These are phyloP conservation scores for Termitomyces sp. DNA, from an alignment of 768 basidiomycete species.

Conservation along the genomic window DNA sequence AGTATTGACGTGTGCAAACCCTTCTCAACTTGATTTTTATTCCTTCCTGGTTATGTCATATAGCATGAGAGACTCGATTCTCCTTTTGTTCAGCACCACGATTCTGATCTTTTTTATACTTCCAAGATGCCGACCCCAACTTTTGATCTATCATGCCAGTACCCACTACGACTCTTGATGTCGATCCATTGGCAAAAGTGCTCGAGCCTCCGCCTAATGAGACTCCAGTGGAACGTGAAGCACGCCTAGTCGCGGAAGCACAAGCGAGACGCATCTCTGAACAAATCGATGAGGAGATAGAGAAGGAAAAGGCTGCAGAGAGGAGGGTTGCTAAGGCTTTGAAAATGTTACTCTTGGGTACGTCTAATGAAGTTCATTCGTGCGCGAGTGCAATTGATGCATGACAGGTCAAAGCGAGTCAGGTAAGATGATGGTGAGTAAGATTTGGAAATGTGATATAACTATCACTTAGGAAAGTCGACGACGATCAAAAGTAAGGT, in stretches of 20 bases:
- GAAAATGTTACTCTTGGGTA: constrained; percentile 60
- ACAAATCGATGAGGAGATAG: constrained; percentile 59
- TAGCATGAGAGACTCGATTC: constrained; percentile 8
- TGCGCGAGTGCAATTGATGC: not conserved
- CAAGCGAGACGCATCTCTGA: constrained; percentile 54
- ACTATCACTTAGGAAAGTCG: constrained; percentile 56
- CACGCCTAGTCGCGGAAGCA: constrained; percentile 41
- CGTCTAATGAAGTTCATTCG: constrained; percentile 12
- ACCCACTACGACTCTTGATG: constrained; percentile 17
- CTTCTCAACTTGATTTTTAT: constrained; percentile 4
- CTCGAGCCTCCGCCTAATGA: constrained; percentile 53
- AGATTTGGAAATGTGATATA: not conserved
- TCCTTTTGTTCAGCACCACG: constrained; percentile 1
- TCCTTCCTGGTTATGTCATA: constrained; percentile 7
- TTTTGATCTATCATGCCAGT: not conserved
- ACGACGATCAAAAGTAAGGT: constrained; percentile 74
- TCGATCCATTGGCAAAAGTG: constrained; percentile 44
- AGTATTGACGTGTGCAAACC: constrained; percentile 1
- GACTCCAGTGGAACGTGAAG: constrained; percentile 36
- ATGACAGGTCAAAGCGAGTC: constrained; percentile 73
- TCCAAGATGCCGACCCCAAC: not conserved
- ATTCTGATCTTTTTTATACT: constrained; percentile 7
- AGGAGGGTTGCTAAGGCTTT: constrained; percentile 43
- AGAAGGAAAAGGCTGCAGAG: constrained; percentile 41
- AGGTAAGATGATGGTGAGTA: constrained; percentile 37